These are phyloP conservation scores for Acanthamoeba rhysodes DNA, from an alignment of 208 protist genomes.

Conservation along the genomic window DNA sequence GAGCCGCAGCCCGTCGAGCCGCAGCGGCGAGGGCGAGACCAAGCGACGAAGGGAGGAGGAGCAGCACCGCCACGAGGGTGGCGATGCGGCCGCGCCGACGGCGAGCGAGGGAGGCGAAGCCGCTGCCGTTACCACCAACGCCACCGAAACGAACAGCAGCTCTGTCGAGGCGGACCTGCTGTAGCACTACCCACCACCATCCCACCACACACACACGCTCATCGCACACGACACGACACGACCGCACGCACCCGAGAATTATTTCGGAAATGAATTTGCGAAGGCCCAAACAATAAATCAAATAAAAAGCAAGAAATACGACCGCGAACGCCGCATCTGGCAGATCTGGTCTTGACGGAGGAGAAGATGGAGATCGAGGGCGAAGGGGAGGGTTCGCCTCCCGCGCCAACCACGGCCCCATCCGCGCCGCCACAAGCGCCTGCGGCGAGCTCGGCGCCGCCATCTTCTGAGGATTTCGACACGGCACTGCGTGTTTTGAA, in stretches of 20 bases:
- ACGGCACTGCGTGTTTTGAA: background rate
- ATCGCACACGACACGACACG: too few relatives aligned
- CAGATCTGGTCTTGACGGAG: background rate
- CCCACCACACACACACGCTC: too few relatives aligned
- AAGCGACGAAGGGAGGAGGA: constrained; percentile 9
- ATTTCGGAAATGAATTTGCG: too few relatives aligned
- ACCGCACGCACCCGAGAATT: too few relatives aligned
- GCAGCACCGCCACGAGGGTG: too few relatives aligned
- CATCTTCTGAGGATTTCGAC: background rate
- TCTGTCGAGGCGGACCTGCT: too few relatives aligned
- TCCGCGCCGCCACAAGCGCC: background rate
- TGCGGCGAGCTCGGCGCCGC: background rate
- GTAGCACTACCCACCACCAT: too few relatives aligned
- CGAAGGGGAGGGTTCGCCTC: background rate
- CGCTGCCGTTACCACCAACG: too few relatives aligned
- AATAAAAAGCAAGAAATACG: background rate
- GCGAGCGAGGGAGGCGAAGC: too few relatives aligned
- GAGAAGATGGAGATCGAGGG: background rate
- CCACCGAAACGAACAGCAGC: too few relatives aligned
- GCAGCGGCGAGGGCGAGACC: background rate
- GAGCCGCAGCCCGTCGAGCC: background rate
- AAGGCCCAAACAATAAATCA: background rate
- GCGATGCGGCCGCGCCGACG: too few relatives aligned
- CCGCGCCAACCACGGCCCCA: background rate
- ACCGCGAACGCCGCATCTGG: background rate